phyloP scores from a whole-genome alignment of 208 protist genomes.

The Vickermania ingenoplastis region DNA sequence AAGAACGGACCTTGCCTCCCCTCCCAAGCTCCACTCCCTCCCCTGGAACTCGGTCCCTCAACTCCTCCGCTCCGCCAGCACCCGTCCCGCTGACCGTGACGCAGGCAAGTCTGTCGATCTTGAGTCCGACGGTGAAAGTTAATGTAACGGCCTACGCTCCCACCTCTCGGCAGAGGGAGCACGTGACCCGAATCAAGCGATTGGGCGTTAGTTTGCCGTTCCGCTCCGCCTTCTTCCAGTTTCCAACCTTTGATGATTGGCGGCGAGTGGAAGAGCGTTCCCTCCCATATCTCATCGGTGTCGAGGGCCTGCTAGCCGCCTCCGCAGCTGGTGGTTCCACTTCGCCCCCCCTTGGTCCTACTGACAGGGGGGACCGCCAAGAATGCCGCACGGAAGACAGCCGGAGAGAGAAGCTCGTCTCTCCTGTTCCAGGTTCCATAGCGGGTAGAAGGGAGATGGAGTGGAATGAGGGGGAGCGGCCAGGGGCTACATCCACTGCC shows the following conservation, averaged over 20 bases:
- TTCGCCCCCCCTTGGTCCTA: not conserved
- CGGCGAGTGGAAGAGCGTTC: conserved; percentile 51
- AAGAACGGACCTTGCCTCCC: too few relatives aligned
- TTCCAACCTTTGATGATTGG: conserved; percentile 41
- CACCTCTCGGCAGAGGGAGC: not conserved
- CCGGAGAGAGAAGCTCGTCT: not conserved
- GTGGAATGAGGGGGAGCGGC: not conserved
- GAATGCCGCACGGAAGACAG: not conserved
- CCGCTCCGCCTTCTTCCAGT: conserved; percentile 36
- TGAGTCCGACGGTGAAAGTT: not conserved
- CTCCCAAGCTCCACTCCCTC: too few relatives aligned
- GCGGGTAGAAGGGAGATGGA: too few relatives aligned
- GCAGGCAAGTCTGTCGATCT: not conserved
- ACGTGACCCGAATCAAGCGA: conserved; percentile 16
- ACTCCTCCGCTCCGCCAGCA: too few relatives aligned
- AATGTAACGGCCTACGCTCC: not conserved
- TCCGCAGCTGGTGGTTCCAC: not conserved
- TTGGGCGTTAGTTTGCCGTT: conserved; percentile 46
- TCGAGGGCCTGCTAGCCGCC: not conserved
- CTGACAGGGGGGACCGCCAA: not conserved
- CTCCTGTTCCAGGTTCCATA: too few relatives aligned
- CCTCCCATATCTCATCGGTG: conserved; percentile 31
- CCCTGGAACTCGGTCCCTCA: not conserved
- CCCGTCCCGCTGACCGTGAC: not conserved
- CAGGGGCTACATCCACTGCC: not conserved